Base-by-base conservation (phyloP, 192 early-diverging fungal genomes). In the Rhizoclosmatium sp. region DNA sequence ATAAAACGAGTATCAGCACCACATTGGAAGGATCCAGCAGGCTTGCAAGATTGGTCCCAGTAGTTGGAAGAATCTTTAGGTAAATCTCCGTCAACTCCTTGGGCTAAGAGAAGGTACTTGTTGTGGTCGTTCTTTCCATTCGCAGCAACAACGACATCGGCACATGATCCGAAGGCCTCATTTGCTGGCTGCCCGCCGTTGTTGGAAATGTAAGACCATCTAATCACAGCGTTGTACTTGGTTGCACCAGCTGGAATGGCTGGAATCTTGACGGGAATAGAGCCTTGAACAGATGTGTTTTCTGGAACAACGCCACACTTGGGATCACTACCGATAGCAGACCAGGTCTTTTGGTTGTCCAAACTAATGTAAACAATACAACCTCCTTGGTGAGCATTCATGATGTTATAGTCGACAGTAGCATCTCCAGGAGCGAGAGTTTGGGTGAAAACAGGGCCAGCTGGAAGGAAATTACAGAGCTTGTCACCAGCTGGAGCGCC, bases 111-210 rank as follows among this genome's bases (percentile, higher is more conserved):
- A 40, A 54, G 48, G 21, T 56, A 56, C 21, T 54, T 16, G 5
- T 19, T 41, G 51, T 71, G 69, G 23, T 5, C 40, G 51, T 71
- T 71, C 48, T 12, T 39, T 31, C 69, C 69, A 14, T 41, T 44
- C 2, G 47, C n/a, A 3, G 47, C 12, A 47, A 71, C 69, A 5
- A 19, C 12, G 7, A 71, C 51, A 40, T 71, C 69, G 2, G 69
- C 16, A 40, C 69, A 71, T 2, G 69, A 71, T n/a, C 19, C 47
- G 39, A 71, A 71, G 1, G 47, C 69, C 45, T 71, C 69, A 40
- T 71, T 71, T 49, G 10, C 69, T 19, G 69, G 69, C 40, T 71
- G 69, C 16, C 69, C 69, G 3, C 69, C 69, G 39, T 71, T 71
- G 51, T 71, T 40, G 5, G 69, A 46, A 49, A 56, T 39, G 69